A percentile compares a stretch with the other conserved stretches of the same genome.
These are phyloP conservation scores for Paramecium octaurelia DNA, from an alignment of 73 alveolate genomes.

Conservation along the genomic window DNA sequence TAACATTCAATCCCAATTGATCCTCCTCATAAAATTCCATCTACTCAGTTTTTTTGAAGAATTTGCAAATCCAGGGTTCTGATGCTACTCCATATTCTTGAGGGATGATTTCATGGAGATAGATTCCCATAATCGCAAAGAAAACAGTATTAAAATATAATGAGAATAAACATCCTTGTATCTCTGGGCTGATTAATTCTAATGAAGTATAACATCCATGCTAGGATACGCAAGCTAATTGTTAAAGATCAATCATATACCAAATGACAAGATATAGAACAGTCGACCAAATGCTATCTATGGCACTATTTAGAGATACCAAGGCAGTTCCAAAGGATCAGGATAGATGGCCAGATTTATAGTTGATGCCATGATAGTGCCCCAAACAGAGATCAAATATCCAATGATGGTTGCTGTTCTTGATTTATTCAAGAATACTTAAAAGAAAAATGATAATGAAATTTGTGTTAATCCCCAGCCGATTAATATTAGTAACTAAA, in stretches of 20 bases:
- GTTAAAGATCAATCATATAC: not conserved
- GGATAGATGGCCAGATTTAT: constrained; percentile 84
- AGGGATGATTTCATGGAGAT: constrained; percentile 90
- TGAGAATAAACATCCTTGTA: constrained; percentile 71
- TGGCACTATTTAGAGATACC: constrained; percentile 75
- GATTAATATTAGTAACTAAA: constrained; percentile 71
- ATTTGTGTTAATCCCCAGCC: constrained; percentile 98
- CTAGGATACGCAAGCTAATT: constrained; percentile 80
- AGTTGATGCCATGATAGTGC: constrained; percentile 74
- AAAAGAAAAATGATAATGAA: constrained; percentile 90
- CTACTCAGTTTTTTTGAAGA: not conserved
- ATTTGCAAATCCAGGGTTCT: constrained; percentile 71
- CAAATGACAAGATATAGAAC: constrained; percentile 77
- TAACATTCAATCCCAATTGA: not conserved
- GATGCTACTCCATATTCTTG: constrained; percentile 92
- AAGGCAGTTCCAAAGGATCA: constrained; percentile 84
- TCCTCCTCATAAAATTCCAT: constrained; percentile 52
- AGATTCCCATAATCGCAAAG: constrained; percentile 83
- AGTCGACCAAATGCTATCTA: constrained; percentile 84
- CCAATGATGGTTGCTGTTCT: constrained; percentile 93
- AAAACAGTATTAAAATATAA: constrained; percentile 75
- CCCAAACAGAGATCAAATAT: constrained; percentile 87
- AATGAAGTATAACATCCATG: constrained; percentile 75
- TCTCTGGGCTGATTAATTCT: constrained; percentile 73
- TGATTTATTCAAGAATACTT: constrained; percentile 87